Evolutionary conservation across 805 yeast species (phyloP).

Genomic region (Starmerella etchellsii): DNA sequence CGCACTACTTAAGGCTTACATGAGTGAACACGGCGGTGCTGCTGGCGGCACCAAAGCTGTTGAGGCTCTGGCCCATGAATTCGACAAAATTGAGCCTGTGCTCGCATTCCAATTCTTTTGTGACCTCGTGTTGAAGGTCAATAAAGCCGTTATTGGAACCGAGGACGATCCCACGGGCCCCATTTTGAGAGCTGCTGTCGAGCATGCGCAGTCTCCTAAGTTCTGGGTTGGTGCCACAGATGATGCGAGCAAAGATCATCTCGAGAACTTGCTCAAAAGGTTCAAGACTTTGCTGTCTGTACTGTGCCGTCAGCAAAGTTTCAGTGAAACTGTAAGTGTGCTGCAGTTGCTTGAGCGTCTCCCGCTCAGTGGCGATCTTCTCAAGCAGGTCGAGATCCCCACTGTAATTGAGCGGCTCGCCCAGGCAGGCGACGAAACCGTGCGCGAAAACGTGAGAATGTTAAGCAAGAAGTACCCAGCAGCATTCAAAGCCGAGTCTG

Average conservation of each 20-base stretch:
- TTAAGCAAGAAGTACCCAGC: conserved; percentile 2
- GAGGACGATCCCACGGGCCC: conserved; percentile 15
- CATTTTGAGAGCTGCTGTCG: conserved; percentile 4
- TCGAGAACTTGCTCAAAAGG: conserved; percentile 11
- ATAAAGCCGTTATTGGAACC: conserved; percentile 9
- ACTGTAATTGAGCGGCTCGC: neutral
- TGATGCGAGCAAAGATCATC: neutral
- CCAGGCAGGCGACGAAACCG: neutral
- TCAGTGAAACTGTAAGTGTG: conserved; percentile 1
- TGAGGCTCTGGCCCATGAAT: neutral
- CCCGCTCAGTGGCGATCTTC: conserved; percentile 6
- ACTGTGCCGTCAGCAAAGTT: conserved; percentile 7
- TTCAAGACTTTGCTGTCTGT: conserved; percentile 19
- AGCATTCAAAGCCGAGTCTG: neutral
- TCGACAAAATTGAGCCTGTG: neutral
- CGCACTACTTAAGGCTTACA: neutral
- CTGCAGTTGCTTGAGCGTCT: conserved; percentile 9
- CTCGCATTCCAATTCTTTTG: conserved; percentile 7
- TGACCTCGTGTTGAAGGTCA: conserved; percentile 6
- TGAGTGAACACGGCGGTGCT: neutral
- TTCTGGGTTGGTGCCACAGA: conserved; percentile 4
- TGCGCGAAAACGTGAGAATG: neutral
- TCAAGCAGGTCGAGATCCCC: conserved; percentile 7
- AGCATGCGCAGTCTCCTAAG: conserved; percentile 4
- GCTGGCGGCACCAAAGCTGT: neutral